Base-by-base conservation (phyloP, 257 asterid genomes). In the Ilex aquifolium region DNA sequence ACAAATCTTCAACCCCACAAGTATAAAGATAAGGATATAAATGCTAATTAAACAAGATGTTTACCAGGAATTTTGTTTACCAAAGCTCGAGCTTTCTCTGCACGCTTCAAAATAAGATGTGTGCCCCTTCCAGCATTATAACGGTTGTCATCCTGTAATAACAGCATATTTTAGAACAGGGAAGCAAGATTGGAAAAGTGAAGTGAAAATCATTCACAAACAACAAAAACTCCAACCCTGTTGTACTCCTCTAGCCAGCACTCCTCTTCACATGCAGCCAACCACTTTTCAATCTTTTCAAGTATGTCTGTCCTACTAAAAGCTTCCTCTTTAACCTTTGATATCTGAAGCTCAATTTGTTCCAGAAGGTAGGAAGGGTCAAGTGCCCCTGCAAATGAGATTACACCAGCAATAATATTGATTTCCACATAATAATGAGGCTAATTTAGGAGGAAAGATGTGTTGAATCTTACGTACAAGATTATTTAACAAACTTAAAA, bases 221-320 rank as follows among this genome's bases (percentile, higher is more conserved):
- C 52, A 72, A 69, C 66, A 66, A 42, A 21, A 72, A 17, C 50
- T 72, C 87, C 54, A 59, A 89, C 97, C 97, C 94, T 83, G 62
- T 76, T 89, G 83, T 89, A 92, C 74, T 92, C 97, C 80, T 89
- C 99, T 67, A 92, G 83, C 99, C 99, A 92, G 77, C 75, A 15
- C 77, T 88, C 95, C 78, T 91, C 95, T 59, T 86, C 95, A 68
- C 98, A 83, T 48, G 98, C 95, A 48, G 74, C 76, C 72, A 87
- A 59, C 97, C 98, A 92, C 73, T 89, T 92, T 52, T 89, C 91
- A 62, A 85, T 77, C 85, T 82, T 89, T 64, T 92, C 98, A 60
- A 92, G 88, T 66, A 89, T 85, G 50, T 92, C 97, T 73, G 82
- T 89, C 83, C 97, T 79, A 71, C 86, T 79, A 58, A 71, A 73